Conservation (phyloP, 192 early-diverging fungal species). For the Coemansia sp. region DNA sequence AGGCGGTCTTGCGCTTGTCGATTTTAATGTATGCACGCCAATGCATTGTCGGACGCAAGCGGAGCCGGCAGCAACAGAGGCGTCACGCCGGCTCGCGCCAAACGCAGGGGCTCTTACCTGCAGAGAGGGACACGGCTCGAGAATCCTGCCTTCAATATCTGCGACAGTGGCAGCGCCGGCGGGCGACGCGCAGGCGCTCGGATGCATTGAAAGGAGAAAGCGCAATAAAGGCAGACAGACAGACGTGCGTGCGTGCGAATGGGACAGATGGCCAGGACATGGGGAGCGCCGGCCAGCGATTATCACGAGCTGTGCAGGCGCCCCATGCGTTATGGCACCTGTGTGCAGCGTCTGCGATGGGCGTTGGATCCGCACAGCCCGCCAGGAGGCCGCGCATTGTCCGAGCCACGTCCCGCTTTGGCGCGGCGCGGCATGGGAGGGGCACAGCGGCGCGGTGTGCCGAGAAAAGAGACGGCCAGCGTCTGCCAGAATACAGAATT, state of each 20-base stretch:
- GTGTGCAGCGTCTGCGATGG: not conserved
- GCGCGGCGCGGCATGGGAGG: no score
- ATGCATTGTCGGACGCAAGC: slow-evolving; percentile 17
- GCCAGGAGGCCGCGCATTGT: not conserved
- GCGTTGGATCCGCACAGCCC: not conserved
- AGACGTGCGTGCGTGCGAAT: not conserved
- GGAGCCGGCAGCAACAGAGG: not conserved
- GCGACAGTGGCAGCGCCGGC: slow-evolving; percentile 27
- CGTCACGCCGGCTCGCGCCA: not conserved
- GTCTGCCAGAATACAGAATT: not conserved
- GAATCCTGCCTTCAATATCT: slow-evolving; percentile 42
- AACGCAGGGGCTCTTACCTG: slow-evolving; percentile 30
- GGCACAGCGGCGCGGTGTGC: no score
- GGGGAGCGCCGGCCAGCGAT: not conserved
- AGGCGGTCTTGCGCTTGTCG: no score
- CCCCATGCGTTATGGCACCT: not conserved
- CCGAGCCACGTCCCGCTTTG: no score
- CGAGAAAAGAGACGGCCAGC: not conserved
- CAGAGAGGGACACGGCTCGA: slow-evolving; percentile 15
- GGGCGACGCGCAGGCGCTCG: not conserved
- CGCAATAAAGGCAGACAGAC: not conserved
- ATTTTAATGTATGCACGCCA: slow-evolving; percentile 40
- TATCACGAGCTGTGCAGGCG: not conserved
- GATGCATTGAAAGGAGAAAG: slow-evolving; percentile 1
- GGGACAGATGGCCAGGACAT: no score